Percentiles rank a stretch among this genome's conserved stretches.
phyloP scores from a whole-genome alignment of 345 rosid species.

The Capsella bursapastoris region DNA sequence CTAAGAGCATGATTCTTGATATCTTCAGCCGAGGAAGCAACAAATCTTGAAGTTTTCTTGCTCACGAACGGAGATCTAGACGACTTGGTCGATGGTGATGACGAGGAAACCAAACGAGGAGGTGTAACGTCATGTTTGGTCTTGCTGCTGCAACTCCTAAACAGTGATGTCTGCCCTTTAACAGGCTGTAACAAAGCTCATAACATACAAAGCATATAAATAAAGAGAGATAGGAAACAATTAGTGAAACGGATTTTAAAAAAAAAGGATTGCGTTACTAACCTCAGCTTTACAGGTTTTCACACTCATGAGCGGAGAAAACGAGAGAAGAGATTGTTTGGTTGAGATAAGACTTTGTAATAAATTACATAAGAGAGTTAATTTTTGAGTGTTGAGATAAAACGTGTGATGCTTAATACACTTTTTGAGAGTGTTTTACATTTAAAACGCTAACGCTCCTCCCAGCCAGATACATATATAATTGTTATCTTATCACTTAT shows the following conservation, averaged over 20 bases:
- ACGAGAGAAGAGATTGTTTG: slow-evolving; percentile 21
- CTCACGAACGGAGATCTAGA: slow-evolving; percentile 26
- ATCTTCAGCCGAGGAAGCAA: slow-evolving; percentile 24
- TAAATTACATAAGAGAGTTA: slow-evolving; percentile 10
- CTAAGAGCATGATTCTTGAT: slow-evolving; percentile 31
- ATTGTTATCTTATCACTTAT: slow-evolving; percentile 11
- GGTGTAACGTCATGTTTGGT: slow-evolving; percentile 41
- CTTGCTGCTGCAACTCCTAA: slow-evolving; percentile 34
- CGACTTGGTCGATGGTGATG: slow-evolving; percentile 28
- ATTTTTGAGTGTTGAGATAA: slow-evolving; percentile 28
- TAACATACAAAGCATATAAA: not conserved
- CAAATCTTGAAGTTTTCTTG: slow-evolving; percentile 26
- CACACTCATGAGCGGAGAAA: slow-evolving; percentile 38
- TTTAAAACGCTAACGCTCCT: slow-evolving; percentile 22
- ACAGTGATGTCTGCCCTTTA: slow-evolving; percentile 34
- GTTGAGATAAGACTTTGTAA: slow-evolving; percentile 4
- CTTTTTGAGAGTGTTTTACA: slow-evolving; percentile 11
- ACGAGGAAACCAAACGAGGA: slow-evolving; percentile 29
- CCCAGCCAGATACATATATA: not conserved
- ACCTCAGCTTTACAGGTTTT: slow-evolving; percentile 32
- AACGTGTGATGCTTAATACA: slow-evolving; percentile 27
- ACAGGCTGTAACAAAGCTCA: slow-evolving; percentile 40
- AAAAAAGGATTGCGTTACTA: not conserved
- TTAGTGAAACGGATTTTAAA: not conserved
- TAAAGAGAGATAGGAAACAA: not conserved